A percentile compares a stretch with the other conserved stretches of the same genome.
phyloP scores from a whole-genome alignment of 2,329 filamentous ascomycete species.

The Neoscytalidium dimidiatum region DNA sequence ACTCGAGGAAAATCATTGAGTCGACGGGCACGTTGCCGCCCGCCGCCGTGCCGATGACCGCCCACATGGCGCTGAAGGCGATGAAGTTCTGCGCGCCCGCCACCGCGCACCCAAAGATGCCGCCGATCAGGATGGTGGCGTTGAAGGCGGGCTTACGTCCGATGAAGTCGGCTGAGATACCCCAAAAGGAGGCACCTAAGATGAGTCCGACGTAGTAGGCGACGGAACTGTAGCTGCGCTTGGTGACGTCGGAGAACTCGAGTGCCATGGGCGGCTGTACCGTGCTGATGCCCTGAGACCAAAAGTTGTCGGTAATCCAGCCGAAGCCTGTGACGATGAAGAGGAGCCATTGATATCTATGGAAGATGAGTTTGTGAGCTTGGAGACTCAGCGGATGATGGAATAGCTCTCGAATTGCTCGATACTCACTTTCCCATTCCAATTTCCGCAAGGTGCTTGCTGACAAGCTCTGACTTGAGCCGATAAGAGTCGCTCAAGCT shows the following conservation, averaged over 20 bases:
- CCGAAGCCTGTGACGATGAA: conserved; percentile 69
- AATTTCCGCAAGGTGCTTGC: conserved; percentile 20
- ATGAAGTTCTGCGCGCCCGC: conserved; percentile 23
- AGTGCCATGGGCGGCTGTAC: conserved; percentile 21
- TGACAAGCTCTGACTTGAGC: conserved; percentile 32
- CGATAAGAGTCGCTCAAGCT: conserved; percentile 35
- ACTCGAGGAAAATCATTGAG: conserved; percentile 65
- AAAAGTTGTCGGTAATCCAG: conserved; percentile 66
- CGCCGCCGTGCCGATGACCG: conserved; percentile 21
- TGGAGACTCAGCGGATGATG: neutral
- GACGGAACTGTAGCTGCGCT: conserved; percentile 37
- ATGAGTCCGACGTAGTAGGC: conserved; percentile 34
- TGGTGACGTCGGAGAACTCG: conserved; percentile 20
- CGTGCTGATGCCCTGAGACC: conserved; percentile 29
- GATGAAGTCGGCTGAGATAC: conserved; percentile 22
- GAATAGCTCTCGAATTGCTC: neutral
- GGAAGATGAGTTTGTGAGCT: neutral
- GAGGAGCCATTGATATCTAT: conserved; percentile 56
- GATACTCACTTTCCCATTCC: conserved; percentile 21
- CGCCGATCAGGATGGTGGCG: conserved; percentile 19
- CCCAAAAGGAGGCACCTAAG: conserved; percentile 45
- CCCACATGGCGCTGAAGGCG: conserved; percentile 22
- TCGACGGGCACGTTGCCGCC: conserved; percentile 61
- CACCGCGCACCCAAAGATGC: conserved; percentile 23
- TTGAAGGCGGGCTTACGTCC: conserved; percentile 23